phyloP scores from a whole-genome alignment of 306 rosid genomes.

The Gastrolobium bilobum region DNA sequence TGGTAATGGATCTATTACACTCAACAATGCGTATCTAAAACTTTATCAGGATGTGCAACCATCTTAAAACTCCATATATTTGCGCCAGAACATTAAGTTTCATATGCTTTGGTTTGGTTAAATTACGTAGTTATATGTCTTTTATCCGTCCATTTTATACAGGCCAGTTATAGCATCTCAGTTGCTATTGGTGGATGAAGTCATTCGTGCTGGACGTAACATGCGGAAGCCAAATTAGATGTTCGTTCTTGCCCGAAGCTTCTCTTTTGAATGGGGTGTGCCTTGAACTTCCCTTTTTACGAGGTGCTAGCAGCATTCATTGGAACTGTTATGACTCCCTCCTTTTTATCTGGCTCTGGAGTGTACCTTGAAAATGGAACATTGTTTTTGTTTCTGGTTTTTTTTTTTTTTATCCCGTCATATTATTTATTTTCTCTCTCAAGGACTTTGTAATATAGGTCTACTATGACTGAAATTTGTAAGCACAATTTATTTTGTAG shows the following conservation, averaged over 20 bases:
- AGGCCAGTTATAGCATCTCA: conserved; percentile 98
- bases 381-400: background rate
- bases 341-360: conserved; percentile 15
- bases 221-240: conserved; percentile 88
- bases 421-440: background rate
- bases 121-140: background rate
- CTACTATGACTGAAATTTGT: conserved; percentile 28
- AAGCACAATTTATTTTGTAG: conserved; percentile 36
- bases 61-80: background rate
- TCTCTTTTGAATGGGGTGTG: conserved; percentile 36
- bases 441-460: conserved; percentile 39
- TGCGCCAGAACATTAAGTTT: background rate
- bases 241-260: conserved; percentile 16
- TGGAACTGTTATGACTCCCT: conserved; percentile 26
- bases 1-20: background rate
- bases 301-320: conserved; percentile 12
- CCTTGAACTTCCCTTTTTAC: conserved; percentile 27
- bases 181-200: conserved; percentile 94
- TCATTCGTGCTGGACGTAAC: conserved; percentile 97
- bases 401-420: background rate
- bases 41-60: background rate
- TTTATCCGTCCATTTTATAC: conserved; percentile 42
- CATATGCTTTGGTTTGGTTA: background rate
- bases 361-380: conserved; percentile 28
- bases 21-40: background rate